A percentile compares a stretch with the other conserved stretches of the same genome.
These are phyloP conservation scores for Leptomonas pyrrhocoris DNA, from an alignment of 208 protist species.

Conservation along the genomic window DNA sequence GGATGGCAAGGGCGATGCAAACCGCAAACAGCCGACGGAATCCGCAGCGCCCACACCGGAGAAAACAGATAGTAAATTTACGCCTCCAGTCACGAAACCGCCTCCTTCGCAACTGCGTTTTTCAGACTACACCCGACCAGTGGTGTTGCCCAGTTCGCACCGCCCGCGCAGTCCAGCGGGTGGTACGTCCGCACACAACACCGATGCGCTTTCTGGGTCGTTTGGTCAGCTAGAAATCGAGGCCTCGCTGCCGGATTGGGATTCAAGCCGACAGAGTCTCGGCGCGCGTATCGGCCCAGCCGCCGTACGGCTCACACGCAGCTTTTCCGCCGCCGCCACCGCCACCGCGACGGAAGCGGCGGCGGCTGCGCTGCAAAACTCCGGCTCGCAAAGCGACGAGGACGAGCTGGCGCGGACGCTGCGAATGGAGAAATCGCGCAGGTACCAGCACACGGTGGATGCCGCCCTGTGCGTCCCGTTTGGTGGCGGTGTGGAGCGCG, in stretches of 20 bases:
- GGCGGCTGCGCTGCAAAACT: constrained; percentile 19
- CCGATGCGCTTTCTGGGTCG: neutral
- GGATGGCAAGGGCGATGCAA: neutral
- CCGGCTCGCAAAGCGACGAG: constrained; percentile 27
- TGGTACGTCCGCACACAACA: neutral
- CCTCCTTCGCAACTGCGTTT: constrained; percentile 26
- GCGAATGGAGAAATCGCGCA: neutral
- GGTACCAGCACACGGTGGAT: constrained; percentile 31
- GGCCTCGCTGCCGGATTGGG: constrained; percentile 25
- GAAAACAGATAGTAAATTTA: neutral
- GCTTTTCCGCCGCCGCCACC: constrained; percentile 13
- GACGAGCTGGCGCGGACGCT: constrained; percentile 15
- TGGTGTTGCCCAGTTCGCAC: neutral
- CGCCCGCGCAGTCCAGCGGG: neutral
- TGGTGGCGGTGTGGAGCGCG: neutral
- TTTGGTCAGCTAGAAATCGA: constrained; percentile 33
- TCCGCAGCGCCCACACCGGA: neutral
- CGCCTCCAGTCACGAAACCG: constrained; percentile 7
- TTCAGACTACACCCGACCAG: constrained; percentile 20
- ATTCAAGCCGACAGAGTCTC: constrained; percentile 26
- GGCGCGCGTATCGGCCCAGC: constrained; percentile 27
- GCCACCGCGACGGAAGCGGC: constrained; percentile 18
- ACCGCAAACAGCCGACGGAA: neutral
- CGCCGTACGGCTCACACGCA: constrained; percentile 23
- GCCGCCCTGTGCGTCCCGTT: constrained; percentile 27